These are phyloP conservation scores for Tardiomyces depauwii DNA, from an alignment of 1,139 yeast species.

Conservation along the genomic window DNA sequence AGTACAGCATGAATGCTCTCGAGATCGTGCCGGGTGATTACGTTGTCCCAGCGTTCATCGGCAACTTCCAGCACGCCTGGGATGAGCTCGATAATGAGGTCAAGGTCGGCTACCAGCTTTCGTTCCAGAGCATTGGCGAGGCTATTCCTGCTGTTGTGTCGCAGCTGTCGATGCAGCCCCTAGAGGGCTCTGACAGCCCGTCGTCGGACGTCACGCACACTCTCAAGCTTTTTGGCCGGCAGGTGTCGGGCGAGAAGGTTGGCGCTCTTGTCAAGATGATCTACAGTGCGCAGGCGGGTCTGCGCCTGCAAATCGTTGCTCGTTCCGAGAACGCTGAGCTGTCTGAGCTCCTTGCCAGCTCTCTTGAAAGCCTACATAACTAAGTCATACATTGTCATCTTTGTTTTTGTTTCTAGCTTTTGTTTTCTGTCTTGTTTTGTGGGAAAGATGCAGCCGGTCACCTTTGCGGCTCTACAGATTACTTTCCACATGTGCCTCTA, in stretches of 20 bases:
- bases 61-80: constrained; percentile 63
- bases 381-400: background rate
- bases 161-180: constrained; percentile 50
- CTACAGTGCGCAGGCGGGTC: constrained; percentile 53
- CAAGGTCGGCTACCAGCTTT: constrained; percentile 24
- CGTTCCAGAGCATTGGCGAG: constrained; percentile 44
- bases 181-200: constrained; percentile 68
- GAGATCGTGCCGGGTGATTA: constrained; percentile 74
- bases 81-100: constrained; percentile 52
- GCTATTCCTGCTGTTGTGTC: constrained; percentile 35
- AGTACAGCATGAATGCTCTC: constrained; percentile 80
- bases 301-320: constrained; percentile 67
- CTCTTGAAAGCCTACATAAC: background rate
- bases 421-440: too few species aligned
- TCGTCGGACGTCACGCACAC: constrained; percentile 52
- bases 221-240: constrained; percentile 75
- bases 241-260: constrained; percentile 60
- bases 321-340: constrained; percentile 41
- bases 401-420: too few species aligned
- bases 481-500: background rate
- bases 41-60: constrained; percentile 64
- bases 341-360: background rate
- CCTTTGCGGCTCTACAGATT: background rate
- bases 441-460: too few species aligned
- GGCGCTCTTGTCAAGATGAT: constrained; percentile 67